Conservation (phyloP, 2,329 filamentous ascomycete genomes). For the Colletotrichum horii region DNA sequence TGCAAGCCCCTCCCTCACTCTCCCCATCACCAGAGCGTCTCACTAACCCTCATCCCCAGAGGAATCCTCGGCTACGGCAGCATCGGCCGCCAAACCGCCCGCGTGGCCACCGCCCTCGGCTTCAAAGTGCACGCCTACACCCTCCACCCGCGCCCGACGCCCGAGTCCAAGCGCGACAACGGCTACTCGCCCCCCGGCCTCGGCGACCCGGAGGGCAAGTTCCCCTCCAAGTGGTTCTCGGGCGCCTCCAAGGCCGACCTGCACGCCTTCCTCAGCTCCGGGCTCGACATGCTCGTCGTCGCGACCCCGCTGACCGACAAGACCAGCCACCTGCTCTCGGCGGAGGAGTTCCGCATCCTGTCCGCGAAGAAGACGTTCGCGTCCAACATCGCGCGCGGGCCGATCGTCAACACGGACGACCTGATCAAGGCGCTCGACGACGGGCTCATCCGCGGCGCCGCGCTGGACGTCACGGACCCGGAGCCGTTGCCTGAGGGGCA, state of each 20-base stretch:
- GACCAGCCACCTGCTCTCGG: conserved; percentile 56
- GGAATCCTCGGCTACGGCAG: conserved; percentile 60
- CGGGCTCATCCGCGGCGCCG: conserved; percentile 69
- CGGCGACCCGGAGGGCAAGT: conserved; percentile 53
- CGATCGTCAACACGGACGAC: conserved; percentile 55
- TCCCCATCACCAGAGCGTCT: background rate
- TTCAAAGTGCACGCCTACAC: conserved; percentile 80
- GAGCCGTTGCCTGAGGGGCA: conserved; percentile 75
- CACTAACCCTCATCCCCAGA: conserved; percentile 28
- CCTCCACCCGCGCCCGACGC: conserved; percentile 69
- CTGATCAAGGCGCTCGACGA: conserved; percentile 66
- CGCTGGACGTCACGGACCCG: conserved; percentile 80
- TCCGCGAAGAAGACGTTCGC: conserved; percentile 60
- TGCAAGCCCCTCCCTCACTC: conserved; percentile 41
- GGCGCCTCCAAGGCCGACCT: conserved; percentile 48
- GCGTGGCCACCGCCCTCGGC: conserved; percentile 68
- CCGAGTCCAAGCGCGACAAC: conserved; percentile 66
- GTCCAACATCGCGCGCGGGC: conserved; percentile 73
- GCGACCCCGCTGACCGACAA: conserved; percentile 53
- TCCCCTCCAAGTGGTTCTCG: conserved; percentile 58
- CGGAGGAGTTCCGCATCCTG: conserved; percentile 53
- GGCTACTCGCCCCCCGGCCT: conserved; percentile 74
- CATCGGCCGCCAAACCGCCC: conserved; percentile 59
- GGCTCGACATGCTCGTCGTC: conserved; percentile 59
- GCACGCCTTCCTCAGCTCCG: conserved; percentile 54